Conservation (phyloP, 2,329 filamentous ascomycete genomes). For the Blastomyces parvus region DNA sequence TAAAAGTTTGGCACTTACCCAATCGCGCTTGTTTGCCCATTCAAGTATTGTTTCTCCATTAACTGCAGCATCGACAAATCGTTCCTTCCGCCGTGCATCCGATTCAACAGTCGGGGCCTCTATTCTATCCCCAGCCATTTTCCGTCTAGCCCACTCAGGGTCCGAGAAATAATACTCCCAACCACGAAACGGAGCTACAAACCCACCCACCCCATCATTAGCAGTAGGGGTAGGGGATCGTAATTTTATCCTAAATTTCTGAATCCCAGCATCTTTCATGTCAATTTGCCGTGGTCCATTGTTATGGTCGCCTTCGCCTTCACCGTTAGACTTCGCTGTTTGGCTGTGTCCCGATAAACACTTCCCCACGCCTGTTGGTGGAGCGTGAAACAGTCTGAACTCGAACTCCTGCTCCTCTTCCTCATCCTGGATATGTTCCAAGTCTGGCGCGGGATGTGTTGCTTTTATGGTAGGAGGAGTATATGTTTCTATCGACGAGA, state of each 20-base stretch:
- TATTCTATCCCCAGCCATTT: conserved; percentile 13
- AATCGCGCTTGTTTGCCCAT: conserved; percentile 23
- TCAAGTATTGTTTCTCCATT: conserved; percentile 26
- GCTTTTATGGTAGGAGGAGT: not conserved
- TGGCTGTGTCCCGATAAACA: conserved; percentile 1
- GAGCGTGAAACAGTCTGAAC: conserved; percentile 34
- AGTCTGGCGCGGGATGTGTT: not conserved
- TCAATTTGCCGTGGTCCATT: not conserved
- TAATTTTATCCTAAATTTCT: conserved; percentile 33
- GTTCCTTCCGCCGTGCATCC: not conserved
- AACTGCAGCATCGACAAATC: conserved; percentile 30
- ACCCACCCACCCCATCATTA: conserved; percentile 26
- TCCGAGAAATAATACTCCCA: conserved; percentile 36
- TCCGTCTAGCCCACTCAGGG: conserved; percentile 20
- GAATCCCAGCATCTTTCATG: conserved; percentile 17
- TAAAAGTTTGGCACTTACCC: conserved; percentile 24
- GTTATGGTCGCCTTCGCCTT: not conserved
- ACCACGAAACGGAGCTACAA: conserved; percentile 33
- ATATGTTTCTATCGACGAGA: conserved; percentile 13
- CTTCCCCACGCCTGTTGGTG: conserved; percentile 6
- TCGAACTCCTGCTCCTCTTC: conserved; percentile 37
- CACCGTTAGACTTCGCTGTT: not conserved
- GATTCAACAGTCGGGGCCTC: not conserved
- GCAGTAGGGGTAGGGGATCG: conserved; percentile 30
- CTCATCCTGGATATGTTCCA: conserved; percentile 11